phyloP scores from a whole-genome alignment of 176 grass and related monocot genomes.

The Paspalum vaginatum region DNA sequence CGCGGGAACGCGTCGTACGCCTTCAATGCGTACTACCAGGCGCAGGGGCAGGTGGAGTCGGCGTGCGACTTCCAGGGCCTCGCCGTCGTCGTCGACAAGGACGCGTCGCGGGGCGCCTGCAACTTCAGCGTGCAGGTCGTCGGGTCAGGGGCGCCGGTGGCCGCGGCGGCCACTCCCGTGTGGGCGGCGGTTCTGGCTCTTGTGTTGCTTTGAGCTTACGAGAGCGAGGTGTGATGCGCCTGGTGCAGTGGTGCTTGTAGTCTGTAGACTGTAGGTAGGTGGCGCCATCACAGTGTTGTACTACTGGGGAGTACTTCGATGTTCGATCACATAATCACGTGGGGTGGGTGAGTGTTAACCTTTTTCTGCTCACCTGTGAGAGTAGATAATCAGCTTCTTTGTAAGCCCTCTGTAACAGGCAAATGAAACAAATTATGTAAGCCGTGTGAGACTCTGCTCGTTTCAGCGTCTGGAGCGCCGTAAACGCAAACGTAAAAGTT shows the following conservation, averaged over 20 bases:
- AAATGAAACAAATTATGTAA: no score
- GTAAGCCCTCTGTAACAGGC: background rate
- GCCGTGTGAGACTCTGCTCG: no score
- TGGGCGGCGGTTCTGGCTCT: background rate
- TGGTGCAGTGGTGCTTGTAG: no score
- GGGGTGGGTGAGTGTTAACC: no score
- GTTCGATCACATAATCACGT: background rate
- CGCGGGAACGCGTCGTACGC: conserved; percentile 64
- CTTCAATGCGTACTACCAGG: conserved; percentile 77
- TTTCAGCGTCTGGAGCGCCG: no score
- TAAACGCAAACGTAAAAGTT: no score
- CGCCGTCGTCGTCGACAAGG: conserved; percentile 49
- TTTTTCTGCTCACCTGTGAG: background rate
- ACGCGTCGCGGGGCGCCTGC: conserved; percentile 40
- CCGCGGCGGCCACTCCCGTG: no score
- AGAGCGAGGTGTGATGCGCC: background rate
- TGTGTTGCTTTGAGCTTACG: conserved; percentile 12
- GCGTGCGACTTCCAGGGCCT: conserved; percentile 76
- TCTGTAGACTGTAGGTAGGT: conserved; percentile 10
- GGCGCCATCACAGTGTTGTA: conserved; percentile 9
- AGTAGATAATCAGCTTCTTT: background rate
- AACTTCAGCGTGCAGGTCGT: conserved; percentile 58
- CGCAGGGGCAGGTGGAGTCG: conserved; percentile 53
- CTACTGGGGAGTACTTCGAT: background rate
- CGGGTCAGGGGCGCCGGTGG: background rate